Evolutionary conservation across 176 grass and related monocot genomes (phyloP).

Genomic region (Elymus sibiricus): DNA sequence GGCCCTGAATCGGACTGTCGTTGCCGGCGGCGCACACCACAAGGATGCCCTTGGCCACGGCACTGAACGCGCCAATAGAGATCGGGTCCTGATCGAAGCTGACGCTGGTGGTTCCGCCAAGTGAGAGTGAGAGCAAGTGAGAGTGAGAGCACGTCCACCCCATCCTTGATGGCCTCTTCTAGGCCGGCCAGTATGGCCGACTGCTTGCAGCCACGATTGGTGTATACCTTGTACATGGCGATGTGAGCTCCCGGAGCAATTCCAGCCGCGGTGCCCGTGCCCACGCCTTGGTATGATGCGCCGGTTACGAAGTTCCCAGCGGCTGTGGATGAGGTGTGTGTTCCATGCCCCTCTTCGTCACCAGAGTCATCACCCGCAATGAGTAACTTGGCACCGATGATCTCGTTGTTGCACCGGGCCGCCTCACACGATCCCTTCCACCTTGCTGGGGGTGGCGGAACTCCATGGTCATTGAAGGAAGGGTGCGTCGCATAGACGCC

Average conservation of each 20-base stretch:
- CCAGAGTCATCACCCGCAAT: neutral
- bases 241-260: conserved; percentile 48
- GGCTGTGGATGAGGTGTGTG: conserved; percentile 39
- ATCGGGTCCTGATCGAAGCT: conserved; percentile 17
- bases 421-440: conserved; percentile 36
- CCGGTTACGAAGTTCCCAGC: conserved; percentile 16
- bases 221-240: conserved; percentile 19
- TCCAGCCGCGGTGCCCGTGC: conserved; percentile 1
- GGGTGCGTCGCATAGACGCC: conserved; percentile 30
- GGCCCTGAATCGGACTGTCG: neutral
- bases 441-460: neutral
- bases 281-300: neutral
- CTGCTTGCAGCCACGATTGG: neutral
- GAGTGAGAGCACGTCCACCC: conserved; percentile 62
- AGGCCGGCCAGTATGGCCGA: neutral
- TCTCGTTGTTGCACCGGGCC: conserved; percentile 36
- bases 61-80: conserved; percentile 34
- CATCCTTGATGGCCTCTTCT: conserved; percentile 29
- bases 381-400: conserved; percentile 21
- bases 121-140: conserved; percentile 60
- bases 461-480: conserved; percentile 7
- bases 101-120: neutral
- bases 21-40: conserved; percentile 42
- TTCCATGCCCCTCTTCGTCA: conserved; percentile 1
- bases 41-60: conserved; percentile 33